A percentile compares a stretch with the other conserved stretches of the same genome.
Conservation (phyloP, 306 rosid species). For the Cucurbita moschata region DNA sequence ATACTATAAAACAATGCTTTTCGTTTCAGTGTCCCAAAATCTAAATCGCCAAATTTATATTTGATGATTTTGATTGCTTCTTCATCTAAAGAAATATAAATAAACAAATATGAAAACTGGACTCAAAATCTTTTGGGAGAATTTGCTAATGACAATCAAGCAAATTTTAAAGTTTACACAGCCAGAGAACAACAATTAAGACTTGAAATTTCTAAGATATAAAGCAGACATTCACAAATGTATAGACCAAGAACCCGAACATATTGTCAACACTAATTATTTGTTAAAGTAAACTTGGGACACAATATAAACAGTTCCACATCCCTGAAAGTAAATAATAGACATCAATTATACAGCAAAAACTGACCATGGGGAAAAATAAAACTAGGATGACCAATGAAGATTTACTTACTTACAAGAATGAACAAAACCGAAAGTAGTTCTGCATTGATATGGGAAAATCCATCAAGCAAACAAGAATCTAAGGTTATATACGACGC, state of each 20-base stretch:
- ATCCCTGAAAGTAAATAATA: background rate
- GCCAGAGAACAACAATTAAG: background rate
- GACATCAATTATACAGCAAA: background rate
- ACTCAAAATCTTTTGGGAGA: background rate
- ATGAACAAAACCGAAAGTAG: background rate
- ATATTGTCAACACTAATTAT: background rate
- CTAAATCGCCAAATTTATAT: too few species aligned
- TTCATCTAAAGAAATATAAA: background rate
- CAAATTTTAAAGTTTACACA: background rate
- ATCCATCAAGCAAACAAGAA: slow-evolving; percentile 21
- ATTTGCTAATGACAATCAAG: background rate
- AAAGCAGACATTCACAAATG: background rate
- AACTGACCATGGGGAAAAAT: background rate
- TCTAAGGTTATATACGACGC: slow-evolving; percentile 27
- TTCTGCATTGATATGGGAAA: background rate
- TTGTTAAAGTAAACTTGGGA: background rate
- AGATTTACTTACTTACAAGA: slow-evolving; percentile 6
- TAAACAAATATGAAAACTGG: background rate
- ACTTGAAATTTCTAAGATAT: background rate
- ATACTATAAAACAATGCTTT: too few species aligned
- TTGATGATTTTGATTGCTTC: too few species aligned
- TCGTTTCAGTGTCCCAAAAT: background rate
- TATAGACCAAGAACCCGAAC: background rate
- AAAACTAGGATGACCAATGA: slow-evolving; percentile 2
- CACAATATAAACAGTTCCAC: background rate